phyloP scores from a whole-genome alignment of 768 basidiomycete species.

The Nidularia sp. region DNA sequence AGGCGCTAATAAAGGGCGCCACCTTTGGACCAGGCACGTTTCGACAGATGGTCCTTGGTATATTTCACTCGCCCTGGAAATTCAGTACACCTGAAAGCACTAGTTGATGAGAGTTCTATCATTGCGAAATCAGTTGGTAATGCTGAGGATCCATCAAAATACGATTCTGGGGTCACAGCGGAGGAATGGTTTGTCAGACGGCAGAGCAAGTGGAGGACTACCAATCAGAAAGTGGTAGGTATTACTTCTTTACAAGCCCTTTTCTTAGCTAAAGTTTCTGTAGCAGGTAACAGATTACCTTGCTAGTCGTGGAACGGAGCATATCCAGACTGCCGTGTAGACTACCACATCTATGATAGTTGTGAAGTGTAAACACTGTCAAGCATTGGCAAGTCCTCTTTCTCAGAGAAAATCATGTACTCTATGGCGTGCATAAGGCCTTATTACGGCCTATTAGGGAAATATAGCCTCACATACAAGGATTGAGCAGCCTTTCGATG shows the following conservation, averaged over 20 bases:
- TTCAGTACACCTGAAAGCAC: constrained; percentile 42
- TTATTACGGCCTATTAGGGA: too few species aligned
- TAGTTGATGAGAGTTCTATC: constrained; percentile 44
- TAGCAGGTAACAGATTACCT: neutral
- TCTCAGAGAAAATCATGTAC: too few species aligned
- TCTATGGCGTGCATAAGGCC: too few species aligned
- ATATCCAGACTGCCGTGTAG: neutral
- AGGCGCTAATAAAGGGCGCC: constrained; percentile 36
- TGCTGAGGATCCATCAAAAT: constrained; percentile 11
- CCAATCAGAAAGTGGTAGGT: neutral
- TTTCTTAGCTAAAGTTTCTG: too few species aligned
- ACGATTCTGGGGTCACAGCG: neutral
- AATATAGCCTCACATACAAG: too few species aligned
- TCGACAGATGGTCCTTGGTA: constrained; percentile 63
- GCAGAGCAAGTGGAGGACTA: neutral
- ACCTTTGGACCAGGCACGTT: constrained; percentile 48
- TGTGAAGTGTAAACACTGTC: too few species aligned
- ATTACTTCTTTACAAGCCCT: neutral
- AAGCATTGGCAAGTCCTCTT: too few species aligned
- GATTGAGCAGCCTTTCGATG: too few species aligned
- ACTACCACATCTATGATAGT: neutral
- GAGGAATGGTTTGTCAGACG: neutral
- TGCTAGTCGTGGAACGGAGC: neutral
- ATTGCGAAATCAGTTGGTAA: constrained; percentile 40
- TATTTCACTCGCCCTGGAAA: constrained; percentile 66